These are phyloP conservation scores for Ganoderma boninense DNA, from an alignment of 1,284 basidiomycete genomes.

Conservation along the genomic window DNA sequence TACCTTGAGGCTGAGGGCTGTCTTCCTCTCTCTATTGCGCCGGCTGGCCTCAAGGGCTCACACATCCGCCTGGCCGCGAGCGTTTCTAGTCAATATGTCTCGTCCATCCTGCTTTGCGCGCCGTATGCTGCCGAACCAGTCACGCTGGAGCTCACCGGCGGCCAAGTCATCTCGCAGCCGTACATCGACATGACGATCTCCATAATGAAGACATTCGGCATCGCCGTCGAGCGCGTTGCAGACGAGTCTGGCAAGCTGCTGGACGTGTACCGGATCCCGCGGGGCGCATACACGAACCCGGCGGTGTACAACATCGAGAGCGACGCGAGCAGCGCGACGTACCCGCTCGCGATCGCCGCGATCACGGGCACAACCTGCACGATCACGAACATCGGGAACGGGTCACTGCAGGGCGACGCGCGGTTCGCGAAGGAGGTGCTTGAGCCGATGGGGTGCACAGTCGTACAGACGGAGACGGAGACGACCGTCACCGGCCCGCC, in stretches of 20 bases:
- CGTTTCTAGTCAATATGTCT: conserved; percentile 98
- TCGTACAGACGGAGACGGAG: conserved; percentile 87
- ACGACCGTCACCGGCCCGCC: conserved; percentile 96
- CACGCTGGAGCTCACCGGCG: conserved; percentile 90
- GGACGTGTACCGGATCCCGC: conserved; percentile 91
- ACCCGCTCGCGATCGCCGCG: conserved; percentile 96
- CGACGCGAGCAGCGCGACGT: conserved; percentile 96
- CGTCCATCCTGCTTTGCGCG: conserved; percentile 94
- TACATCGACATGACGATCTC: conserved; percentile 99
- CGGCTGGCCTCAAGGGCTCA: conserved; percentile 87
- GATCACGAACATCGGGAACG: conserved; percentile 90
- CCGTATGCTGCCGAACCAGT: conserved; percentile 90
- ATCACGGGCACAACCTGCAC: conserved; percentile 96
- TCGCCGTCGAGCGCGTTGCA: conserved; percentile 77
- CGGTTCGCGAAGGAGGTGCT: conserved; percentile 94
- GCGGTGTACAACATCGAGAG: conserved; percentile 90
- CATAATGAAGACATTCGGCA: conserved; percentile 97
- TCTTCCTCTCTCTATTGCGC: conserved; percentile 88
- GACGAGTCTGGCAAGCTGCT: conserved; percentile 72
- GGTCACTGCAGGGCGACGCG: conserved; percentile 95
- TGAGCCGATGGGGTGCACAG: conserved; percentile 93
- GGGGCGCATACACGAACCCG: conserved; percentile 83
- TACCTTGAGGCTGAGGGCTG: conserved; percentile 88
- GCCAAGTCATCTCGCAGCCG: conserved; percentile 96
- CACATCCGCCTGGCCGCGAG: conserved; percentile 91